Percentiles rank a stretch among this genome's conserved stretches.
Conservation (phyloP, 495 filamentous ascomycete genomes). For the Daldinia vernicosa region DNA sequence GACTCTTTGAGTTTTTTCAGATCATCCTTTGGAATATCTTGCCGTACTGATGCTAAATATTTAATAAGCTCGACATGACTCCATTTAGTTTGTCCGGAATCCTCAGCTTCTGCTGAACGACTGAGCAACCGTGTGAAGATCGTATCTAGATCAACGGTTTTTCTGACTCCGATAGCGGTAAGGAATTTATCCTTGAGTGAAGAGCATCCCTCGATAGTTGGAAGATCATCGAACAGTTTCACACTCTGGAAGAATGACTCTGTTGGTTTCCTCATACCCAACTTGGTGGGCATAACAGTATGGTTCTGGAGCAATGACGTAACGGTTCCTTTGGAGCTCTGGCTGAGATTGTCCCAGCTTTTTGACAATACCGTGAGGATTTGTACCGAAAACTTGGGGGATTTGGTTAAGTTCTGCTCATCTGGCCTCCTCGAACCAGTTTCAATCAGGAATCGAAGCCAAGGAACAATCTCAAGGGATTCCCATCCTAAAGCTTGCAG, state of each 20-base stretch:
- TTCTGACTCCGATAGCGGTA: constrained; percentile 78
- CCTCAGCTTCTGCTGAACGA: constrained; percentile 54
- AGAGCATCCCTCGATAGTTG: constrained; percentile 75
- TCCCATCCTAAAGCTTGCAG: constrained; percentile 84
- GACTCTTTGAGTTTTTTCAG: constrained; percentile 78
- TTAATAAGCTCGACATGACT: constrained; percentile 94
- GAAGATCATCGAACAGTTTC: constrained; percentile 92
- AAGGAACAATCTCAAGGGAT: constrained; percentile 80
- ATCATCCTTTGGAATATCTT: constrained; percentile 89
- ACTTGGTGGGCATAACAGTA: constrained; percentile 87
- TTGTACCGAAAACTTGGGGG: constrained; percentile 76
- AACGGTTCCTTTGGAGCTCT: constrained; percentile 70
- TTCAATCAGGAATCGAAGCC: constrained; percentile 80
- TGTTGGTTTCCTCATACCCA: constrained; percentile 85
- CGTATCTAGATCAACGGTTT: constrained; percentile 90
- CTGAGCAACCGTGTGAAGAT: constrained; percentile 88
- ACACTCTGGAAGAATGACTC: constrained; percentile 95
- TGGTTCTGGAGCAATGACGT: constrained; percentile 67
- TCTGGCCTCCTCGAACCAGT: constrained; percentile 56
- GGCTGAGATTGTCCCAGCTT: constrained; percentile 80
- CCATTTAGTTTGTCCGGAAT: constrained; percentile 70
- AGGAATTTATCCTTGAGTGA: constrained; percentile 91
- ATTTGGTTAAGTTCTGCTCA: constrained; percentile 68
- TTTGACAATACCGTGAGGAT: constrained; percentile 85
- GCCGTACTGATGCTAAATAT: constrained; percentile 86